Evolutionary conservation across 352 stramenopile species (phyloP), one percentile per base, ranked within the genome.

Genomic region (Thalassiosira pacifica): DNA sequence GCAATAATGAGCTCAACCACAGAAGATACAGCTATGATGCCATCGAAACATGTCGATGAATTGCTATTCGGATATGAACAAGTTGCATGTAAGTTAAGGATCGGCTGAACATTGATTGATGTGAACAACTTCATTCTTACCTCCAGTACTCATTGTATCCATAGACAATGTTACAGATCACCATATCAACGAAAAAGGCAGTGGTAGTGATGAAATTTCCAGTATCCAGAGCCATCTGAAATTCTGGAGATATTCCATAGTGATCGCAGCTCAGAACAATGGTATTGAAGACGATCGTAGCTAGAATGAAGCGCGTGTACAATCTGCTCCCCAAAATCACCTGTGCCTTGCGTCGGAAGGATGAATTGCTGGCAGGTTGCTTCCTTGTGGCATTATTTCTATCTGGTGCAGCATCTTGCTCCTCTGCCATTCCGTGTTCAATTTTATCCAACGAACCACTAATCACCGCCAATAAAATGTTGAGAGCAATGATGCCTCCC

Each of bases 261-360:
- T 98, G 94, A 64, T 98, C 96, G 1, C 96, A 84, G 3, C 93
- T 86, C 10, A 98, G 76, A 55, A 97, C 86, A 2, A 91, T 88
- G 0, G 96, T 98, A 67, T 98, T 98, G 16, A 89, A 83, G 1
- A 97, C 45, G 65, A 98, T 98, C 5, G 67, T 78, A 2, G n/a
- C 16, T 2, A 88, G 60, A 40, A 93, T 87, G 40, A 89, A 83
- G 31, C 82, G 60, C 18, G 40, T 94, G 40, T 68, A 96, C 83
- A 45, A 91, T 80, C 8, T 91, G 92, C 16, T 91, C 88, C 19
- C 93, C 80, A 84, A 96, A 88, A 34, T 60, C 65, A 88, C 89
- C 53, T 70, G 72, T 9, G 78, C 72, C 73, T 63, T 75, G 4
- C 26, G 60, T 22, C 45, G n/a, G 4, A 73, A 73, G 9, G 27